Percentiles rank a stretch among this genome's conserved stretches.
These are phyloP conservation scores for Termitomyces sp. DNA, from an alignment of 768 basidiomycete genomes.

Conservation along the genomic window DNA sequence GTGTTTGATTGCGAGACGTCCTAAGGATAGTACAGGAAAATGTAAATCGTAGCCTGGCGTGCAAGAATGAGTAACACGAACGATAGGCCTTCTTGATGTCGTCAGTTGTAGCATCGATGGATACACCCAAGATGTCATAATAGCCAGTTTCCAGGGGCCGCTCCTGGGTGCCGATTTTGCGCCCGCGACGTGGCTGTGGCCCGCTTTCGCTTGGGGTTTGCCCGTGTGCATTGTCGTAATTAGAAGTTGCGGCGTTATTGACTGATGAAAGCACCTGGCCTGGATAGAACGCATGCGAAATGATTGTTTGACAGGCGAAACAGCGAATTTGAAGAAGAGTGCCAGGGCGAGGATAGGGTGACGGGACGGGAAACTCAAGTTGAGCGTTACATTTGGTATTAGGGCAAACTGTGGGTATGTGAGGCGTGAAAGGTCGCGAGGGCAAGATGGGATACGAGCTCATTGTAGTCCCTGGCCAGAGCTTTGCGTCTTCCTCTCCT, in stretches of 20 bases:
- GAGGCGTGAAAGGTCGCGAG: conserved; percentile 63
- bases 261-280: conserved; percentile 42
- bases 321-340: conserved; percentile 65
- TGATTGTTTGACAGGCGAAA: conserved; percentile 54
- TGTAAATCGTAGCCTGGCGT: neutral
- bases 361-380: conserved; percentile 68
- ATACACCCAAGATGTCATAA: conserved; percentile 79
- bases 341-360: conserved; percentile 46
- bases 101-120: conserved; percentile 69
- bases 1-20: conserved; percentile 82
- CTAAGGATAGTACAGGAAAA: conserved; percentile 25
- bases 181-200: conserved; percentile 36
- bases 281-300: conserved; percentile 64
- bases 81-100: conserved; percentile 93
- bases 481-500: neutral
- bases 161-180: conserved; percentile 88
- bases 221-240: conserved; percentile 15
- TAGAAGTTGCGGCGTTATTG: neutral
- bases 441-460: conserved; percentile 45
- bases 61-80: conserved; percentile 25
- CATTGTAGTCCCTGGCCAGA: conserved; percentile 24
- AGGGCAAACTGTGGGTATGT: conserved; percentile 58
- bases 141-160: conserved; percentile 86
- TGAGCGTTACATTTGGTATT: conserved; percentile 40
- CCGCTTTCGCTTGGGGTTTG: conserved; percentile 18